Conservation (phyloP, 1,139 yeast species). For the Lodderomyces metapsilosis region DNA sequence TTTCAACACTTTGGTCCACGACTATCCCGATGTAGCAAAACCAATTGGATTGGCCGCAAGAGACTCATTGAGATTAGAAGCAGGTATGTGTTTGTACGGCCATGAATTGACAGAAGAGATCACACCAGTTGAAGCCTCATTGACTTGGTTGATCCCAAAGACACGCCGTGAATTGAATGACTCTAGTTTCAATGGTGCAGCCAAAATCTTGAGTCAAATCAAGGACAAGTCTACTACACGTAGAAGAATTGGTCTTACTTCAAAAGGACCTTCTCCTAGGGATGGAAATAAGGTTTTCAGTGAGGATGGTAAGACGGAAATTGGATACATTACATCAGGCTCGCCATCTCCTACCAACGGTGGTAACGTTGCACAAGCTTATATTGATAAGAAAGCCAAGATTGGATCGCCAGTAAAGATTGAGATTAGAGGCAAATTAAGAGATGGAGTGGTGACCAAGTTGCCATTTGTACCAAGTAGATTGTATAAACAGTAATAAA, state of each 20-base stretch:
- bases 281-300: slow-evolving; percentile 69
- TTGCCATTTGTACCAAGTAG: slow-evolving; percentile 71
- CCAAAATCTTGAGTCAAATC: slow-evolving; percentile 67
- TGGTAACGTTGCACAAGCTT: slow-evolving; percentile 92
- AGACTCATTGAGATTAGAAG: slow-evolving; percentile 91
- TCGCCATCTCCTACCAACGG: slow-evolving; percentile 84
- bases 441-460: slow-evolving; percentile 72
- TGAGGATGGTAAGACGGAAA: slow-evolving; percentile 44
- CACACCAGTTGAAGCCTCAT: slow-evolving; percentile 86
- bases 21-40: slow-evolving; percentile 56
- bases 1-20: slow-evolving; percentile 58
- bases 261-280: slow-evolving; percentile 92
- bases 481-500: slow-evolving; percentile 13
- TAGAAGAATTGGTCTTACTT: slow-evolving; percentile 71
- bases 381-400: slow-evolving; percentile 73
- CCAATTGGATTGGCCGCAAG: slow-evolving; percentile 97
- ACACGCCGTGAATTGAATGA: slow-evolving; percentile 52
- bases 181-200: slow-evolving; percentile 72
- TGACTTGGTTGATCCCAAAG: slow-evolving; percentile 88
- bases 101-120: slow-evolving; percentile 80
- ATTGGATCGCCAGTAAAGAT: slow-evolving; percentile 73
- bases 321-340: slow-evolving; percentile 87
- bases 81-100: slow-evolving; percentile 98
- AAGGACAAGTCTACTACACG: slow-evolving; percentile 56
- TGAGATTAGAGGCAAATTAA: slow-evolving; percentile 78